Evolutionary conservation across 2,329 filamentous ascomycete species (phyloP).

Genomic region (Thielaviopsis ethacetica): DNA sequence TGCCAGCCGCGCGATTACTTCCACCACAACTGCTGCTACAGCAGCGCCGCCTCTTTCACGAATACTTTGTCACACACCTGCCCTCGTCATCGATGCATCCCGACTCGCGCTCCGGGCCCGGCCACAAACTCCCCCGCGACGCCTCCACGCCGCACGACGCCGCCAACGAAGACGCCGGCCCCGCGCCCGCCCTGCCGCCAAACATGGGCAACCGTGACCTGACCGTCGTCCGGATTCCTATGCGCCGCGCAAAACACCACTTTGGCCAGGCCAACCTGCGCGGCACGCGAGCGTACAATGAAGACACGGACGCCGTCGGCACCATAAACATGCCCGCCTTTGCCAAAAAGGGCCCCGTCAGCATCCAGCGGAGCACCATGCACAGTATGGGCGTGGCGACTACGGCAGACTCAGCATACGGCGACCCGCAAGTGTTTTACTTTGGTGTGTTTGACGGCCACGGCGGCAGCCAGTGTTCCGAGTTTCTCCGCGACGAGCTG

Average conservation of each 20-base stretch:
- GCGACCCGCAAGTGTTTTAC: slow-evolving; percentile 94
- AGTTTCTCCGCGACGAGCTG: slow-evolving; percentile 68
- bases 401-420: slow-evolving; percentile 58
- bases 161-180: slow-evolving; percentile 35
- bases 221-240: slow-evolving; percentile 85
- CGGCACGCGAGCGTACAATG: slow-evolving; percentile 76
- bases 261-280: slow-evolving; percentile 68
- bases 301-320: slow-evolving; percentile 86
- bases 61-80: slow-evolving; percentile 93
- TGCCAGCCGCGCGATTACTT: not conserved
- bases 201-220: slow-evolving; percentile 54
- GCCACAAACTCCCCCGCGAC: slow-evolving; percentile 74
- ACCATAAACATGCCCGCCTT: slow-evolving; percentile 90
- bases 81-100: slow-evolving; percentile 87
- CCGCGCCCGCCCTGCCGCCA: slow-evolving; percentile 39
- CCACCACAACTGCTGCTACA: not conserved
- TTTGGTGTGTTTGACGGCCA: slow-evolving; percentile 96
- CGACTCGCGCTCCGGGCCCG: slow-evolving; percentile 55
- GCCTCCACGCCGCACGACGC: slow-evolving; percentile 58
- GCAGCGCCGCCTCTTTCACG: slow-evolving; percentile 52
- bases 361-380: slow-evolving; percentile 21
- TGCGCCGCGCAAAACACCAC: slow-evolving; percentile 89
- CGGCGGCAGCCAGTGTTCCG: slow-evolving; percentile 75
- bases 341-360: slow-evolving; percentile 63
- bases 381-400: slow-evolving; percentile 42